Evolutionary conservation across 2,329 filamentous ascomycete species (phyloP).

Genomic region (Fusarium pilosicola): DNA sequence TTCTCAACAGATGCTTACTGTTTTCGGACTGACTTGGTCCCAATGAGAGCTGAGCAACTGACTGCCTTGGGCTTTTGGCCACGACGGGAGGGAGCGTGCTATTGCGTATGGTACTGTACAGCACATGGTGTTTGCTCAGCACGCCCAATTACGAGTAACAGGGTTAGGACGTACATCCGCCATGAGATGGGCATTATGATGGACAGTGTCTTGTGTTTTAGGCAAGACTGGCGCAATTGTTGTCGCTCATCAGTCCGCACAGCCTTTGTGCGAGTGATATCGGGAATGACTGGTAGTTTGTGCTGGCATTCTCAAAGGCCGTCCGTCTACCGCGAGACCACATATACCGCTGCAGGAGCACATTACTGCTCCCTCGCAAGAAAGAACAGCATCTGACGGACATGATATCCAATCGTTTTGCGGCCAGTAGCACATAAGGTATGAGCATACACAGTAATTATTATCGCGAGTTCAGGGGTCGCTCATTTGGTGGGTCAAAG

Average conservation of each 20-base stretch:
- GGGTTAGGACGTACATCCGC: slow-evolving; percentile 11
- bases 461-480: slow-evolving; percentile 36
- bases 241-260: not conserved
- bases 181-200: slow-evolving; percentile 30
- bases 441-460: not conserved
- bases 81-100: slow-evolving; percentile 12
- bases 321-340: not conserved
- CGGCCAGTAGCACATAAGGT: slow-evolving; percentile 5
- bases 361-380: not conserved
- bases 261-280: not conserved
- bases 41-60: slow-evolving; percentile 5
- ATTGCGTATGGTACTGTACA: not conserved
- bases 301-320: not conserved
- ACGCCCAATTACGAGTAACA: slow-evolving; percentile 4
- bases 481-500: slow-evolving; percentile 3
- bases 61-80: not conserved
- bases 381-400: slow-evolving; percentile 16
- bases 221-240: slow-evolving; percentile 19
- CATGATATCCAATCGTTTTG: slow-evolving; percentile 14
- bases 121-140: slow-evolving; percentile 14
- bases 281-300: not conserved
- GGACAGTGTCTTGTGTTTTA: slow-evolving; percentile 39
- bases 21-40: not conserved
- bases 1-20: not conserved
- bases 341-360: no score